Conservation (phyloP, 208 protist species). For the Leishmania mexicana region DNA sequence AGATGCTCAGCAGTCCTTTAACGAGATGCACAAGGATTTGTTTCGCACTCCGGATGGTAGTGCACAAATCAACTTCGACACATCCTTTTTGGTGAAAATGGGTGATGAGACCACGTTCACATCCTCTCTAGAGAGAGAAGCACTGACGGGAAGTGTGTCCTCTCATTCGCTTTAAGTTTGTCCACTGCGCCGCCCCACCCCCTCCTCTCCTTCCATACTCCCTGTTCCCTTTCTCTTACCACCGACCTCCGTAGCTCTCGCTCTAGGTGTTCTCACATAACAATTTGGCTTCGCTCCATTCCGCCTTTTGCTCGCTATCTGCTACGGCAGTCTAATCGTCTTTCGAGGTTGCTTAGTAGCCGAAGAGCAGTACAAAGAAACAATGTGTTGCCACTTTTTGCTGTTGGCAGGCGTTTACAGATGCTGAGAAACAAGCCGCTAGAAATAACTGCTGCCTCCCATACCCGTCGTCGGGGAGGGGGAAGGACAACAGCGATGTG, state of each 20-base stretch:
- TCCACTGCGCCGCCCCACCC: neutral
- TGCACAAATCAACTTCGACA: constrained; percentile 43
- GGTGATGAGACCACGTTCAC: constrained; percentile 73
- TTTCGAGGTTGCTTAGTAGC: neutral
- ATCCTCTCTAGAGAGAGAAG: constrained; percentile 52
- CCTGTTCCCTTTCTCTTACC: neutral
- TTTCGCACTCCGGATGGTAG: constrained; percentile 22
- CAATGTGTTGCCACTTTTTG: neutral
- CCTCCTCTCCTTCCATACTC: neutral
- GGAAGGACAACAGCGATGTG: neutral
- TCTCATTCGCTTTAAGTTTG: constrained; percentile 1
- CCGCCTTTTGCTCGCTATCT: neutral
- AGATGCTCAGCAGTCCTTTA: constrained; percentile 22
- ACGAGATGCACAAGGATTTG: constrained; percentile 28
- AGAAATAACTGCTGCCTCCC: neutral
- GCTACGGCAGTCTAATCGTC: neutral
- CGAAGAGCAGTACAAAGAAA: neutral
- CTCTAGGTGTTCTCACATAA: constrained; percentile 1
- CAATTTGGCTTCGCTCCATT: neutral
- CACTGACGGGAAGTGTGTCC: constrained; percentile 33
- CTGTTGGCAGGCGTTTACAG: neutral
- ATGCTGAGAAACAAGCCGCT: neutral
- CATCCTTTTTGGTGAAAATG: constrained; percentile 86
- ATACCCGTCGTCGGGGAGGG: no score
- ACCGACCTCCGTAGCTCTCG: neutral